A percentile compares a stretch with the other conserved stretches of the same genome.
phyloP scores from a whole-genome alignment of 352 stramenopile species.

The Globisporangium nodosum region DNA sequence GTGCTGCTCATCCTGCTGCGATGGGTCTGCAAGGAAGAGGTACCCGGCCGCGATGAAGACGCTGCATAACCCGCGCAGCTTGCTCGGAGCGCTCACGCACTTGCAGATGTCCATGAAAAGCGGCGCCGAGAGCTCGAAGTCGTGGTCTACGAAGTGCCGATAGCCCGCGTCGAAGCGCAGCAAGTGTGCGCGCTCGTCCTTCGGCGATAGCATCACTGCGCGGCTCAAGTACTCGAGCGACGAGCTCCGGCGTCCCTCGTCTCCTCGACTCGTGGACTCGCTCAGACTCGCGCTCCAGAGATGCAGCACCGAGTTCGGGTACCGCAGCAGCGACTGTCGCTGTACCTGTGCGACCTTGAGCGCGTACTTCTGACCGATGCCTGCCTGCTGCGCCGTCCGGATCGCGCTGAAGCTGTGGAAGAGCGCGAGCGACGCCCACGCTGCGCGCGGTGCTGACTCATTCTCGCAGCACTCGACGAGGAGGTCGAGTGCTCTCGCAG shows the following conservation, averaged over 20 bases:
- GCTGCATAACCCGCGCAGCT: conserved; percentile 33
- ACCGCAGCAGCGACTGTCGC: conserved; percentile 13
- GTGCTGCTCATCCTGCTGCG: conserved; percentile 15
- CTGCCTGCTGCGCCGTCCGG: conserved; percentile 19
- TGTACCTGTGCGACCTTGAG: conserved; percentile 8
- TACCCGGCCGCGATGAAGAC: conserved; percentile 33
- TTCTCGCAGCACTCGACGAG: conserved; percentile 17
- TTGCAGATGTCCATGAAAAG: conserved; percentile 35
- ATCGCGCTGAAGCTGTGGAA: conserved; percentile 23
- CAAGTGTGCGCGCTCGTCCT: conserved; percentile 25
- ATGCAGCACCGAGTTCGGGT: conserved; percentile 28
- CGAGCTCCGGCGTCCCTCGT: not conserved
- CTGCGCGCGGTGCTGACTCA: conserved; percentile 11
- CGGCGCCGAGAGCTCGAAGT: conserved; percentile 20
- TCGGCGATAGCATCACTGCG: conserved; percentile 6
- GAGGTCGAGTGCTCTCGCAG: conserved; percentile 21
- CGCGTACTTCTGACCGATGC: conserved; percentile 4
- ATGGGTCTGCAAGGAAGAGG: conserved; percentile 10
- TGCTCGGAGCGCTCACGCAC: conserved; percentile 25
- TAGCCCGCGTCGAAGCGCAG: conserved; percentile 34
- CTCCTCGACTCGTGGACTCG: not conserved
- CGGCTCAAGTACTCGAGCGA: not conserved
- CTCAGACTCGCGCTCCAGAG: conserved; percentile 25
- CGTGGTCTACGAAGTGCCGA: conserved; percentile 17
- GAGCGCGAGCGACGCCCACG: conserved; percentile 28